phyloP scores from a whole-genome alignment of 2,329 filamentous ascomycete species.

The Penicillium vulpinum region DNA sequence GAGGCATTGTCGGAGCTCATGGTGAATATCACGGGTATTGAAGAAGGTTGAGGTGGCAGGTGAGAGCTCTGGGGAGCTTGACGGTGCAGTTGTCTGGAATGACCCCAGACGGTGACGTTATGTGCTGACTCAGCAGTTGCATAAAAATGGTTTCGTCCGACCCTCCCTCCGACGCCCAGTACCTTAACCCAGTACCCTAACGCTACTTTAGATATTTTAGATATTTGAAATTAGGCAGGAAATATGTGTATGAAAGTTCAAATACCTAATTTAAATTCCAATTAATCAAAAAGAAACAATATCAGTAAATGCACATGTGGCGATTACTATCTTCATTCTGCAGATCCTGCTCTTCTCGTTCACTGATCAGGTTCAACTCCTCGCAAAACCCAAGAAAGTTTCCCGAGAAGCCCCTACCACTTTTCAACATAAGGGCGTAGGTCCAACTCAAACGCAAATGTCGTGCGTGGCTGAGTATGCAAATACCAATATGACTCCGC shows the following conservation, averaged over 20 bases:
- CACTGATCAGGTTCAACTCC: not conserved
- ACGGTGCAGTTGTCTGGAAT: not conserved
- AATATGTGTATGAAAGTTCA: too few species aligned
- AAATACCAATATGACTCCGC: slow-evolving; percentile 83
- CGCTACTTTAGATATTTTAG: not conserved
- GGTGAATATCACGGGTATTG: not conserved
- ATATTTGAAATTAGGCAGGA: not conserved
- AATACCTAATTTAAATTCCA: not conserved
- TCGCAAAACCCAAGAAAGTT: not conserved
- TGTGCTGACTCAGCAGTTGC: slow-evolving; percentile 12
- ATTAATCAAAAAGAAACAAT: not conserved
- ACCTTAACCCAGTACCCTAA: not conserved
- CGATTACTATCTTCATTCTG: not conserved
- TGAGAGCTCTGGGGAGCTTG: not conserved
- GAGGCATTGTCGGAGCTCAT: slow-evolving; percentile 32
- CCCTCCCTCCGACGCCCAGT: not conserved
- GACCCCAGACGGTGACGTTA: slow-evolving; percentile 13
- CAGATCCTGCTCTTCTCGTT: not conserved
- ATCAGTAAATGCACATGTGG: not conserved
- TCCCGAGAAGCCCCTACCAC: slow-evolving; percentile 54
- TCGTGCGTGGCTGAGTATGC: slow-evolving; percentile 75
- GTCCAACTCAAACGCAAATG: slow-evolving; percentile 81
- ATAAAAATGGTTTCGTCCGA: not conserved
- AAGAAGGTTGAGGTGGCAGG: not conserved
- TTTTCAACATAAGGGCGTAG: slow-evolving; percentile 80